A percentile compares a stretch with the other conserved stretches of the same genome.
Conservation (phyloP, 2,329 filamentous ascomycete genomes). For the Xylariales sp. region DNA sequence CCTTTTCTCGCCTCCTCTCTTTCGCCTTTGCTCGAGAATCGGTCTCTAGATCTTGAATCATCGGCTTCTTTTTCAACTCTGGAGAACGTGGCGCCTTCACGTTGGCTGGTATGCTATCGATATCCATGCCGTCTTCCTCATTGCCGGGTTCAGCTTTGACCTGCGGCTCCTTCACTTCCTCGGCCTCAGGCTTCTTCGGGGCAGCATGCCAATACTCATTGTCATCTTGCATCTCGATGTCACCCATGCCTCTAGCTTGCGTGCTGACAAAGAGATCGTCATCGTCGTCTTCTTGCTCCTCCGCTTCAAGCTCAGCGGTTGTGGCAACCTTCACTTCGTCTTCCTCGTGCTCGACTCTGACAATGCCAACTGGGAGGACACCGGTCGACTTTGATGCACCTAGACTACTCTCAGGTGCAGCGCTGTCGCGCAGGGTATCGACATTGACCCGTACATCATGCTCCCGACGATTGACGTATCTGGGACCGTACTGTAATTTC, state of each 20-base stretch:
- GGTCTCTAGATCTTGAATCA: slow-evolving; percentile 12
- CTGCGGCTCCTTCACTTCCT: slow-evolving; percentile 18
- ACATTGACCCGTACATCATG: slow-evolving; percentile 50
- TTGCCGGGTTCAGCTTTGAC: slow-evolving; percentile 40
- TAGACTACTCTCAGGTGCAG: slow-evolving; percentile 30
- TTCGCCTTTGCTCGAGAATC: slow-evolving; percentile 20
- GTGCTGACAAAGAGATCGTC: slow-evolving; percentile 43
- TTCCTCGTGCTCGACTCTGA: slow-evolving; percentile 49
- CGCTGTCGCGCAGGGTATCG: slow-evolving; percentile 47
- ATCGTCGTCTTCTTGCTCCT: slow-evolving; percentile 40
- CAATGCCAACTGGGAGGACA: slow-evolving; percentile 51
- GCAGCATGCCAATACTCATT: slow-evolving; percentile 40
- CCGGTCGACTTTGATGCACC: slow-evolving; percentile 22
- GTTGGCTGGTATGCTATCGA: slow-evolving; percentile 35
- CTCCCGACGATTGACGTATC: slow-evolving; percentile 36
- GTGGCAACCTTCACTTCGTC: slow-evolving; percentile 50
- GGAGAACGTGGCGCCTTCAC: slow-evolving; percentile 26
- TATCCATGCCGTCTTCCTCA: slow-evolving; percentile 32
- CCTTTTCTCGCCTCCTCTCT: slow-evolving; percentile 26
- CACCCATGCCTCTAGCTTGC: slow-evolving; percentile 22
- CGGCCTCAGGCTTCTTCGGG: slow-evolving; percentile 15
- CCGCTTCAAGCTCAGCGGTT: slow-evolving; percentile 52
- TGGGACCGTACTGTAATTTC: slow-evolving; percentile 32
- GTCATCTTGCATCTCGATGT: slow-evolving; percentile 27
- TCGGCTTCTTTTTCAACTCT: slow-evolving; percentile 27